These are phyloP conservation scores for Drosera spatulata DNA, from an alignment of 179 eudicot genomes.

Conservation along the genomic window DNA sequence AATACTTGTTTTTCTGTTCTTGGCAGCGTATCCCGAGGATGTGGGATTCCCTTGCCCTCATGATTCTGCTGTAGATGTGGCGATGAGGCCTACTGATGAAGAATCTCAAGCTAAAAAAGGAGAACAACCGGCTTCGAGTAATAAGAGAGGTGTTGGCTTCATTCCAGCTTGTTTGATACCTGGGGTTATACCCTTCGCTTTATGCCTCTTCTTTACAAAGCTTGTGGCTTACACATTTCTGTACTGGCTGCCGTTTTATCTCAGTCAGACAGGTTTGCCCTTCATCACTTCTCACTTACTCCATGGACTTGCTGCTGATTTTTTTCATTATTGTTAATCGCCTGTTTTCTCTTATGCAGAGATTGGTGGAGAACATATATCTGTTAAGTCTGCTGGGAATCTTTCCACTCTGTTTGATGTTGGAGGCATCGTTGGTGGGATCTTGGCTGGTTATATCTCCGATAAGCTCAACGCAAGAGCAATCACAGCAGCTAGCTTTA, in stretches of 20 bases:
- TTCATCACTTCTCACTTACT: neutral
- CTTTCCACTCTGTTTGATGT: slow-evolving; percentile 91
- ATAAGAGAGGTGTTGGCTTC: slow-evolving; percentile 62
- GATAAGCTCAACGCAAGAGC: slow-evolving; percentile 91
- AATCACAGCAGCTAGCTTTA: slow-evolving; percentile 78
- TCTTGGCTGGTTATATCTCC: slow-evolving; percentile 82
- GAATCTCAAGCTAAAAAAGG: slow-evolving; percentile 36
- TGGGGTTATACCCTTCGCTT: slow-evolving; percentile 91
- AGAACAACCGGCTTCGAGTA: slow-evolving; percentile 18
- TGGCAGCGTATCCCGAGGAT: slow-evolving; percentile 95
- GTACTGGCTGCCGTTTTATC: slow-evolving; percentile 91
- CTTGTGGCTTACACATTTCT: slow-evolving; percentile 95
- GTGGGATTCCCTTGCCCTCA: slow-evolving; percentile 60
- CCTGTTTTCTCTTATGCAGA: slow-evolving; percentile 27
- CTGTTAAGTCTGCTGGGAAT: slow-evolving; percentile 92
- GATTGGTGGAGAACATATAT: slow-evolving; percentile 73
- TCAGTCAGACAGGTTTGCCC: slow-evolving; percentile 80
- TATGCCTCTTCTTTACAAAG: slow-evolving; percentile 93
- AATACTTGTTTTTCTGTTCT: slow-evolving; percentile 55
- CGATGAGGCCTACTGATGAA: slow-evolving; percentile 22
- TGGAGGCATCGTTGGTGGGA: slow-evolving; percentile 91
- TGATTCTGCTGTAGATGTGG: slow-evolving; percentile 17
- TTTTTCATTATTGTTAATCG: neutral
- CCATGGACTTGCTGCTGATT: neutral
- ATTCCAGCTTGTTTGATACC: slow-evolving; percentile 82